Percentiles rank a stretch among this genome's conserved stretches.
Conservation (phyloP, 495 filamentous ascomycete species). For the Xanthoparmelia taractica region DNA sequence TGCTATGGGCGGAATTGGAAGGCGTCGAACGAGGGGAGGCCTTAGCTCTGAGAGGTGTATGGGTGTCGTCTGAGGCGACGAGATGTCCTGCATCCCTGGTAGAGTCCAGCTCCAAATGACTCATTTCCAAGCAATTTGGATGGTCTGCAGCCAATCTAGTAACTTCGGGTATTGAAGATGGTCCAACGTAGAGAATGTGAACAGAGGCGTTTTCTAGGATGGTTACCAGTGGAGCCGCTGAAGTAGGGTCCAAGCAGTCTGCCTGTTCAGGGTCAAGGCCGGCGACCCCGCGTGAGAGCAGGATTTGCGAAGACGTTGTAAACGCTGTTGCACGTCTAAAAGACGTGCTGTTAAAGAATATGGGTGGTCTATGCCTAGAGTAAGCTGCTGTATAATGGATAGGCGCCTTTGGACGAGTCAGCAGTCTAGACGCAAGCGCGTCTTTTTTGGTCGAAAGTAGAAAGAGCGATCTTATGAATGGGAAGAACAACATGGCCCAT, state of each 20-base stretch:
- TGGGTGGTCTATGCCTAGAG: neutral
- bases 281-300: slow-evolving; percentile 35
- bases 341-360: slow-evolving; percentile 5
- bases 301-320: slow-evolving; percentile 39
- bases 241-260: slow-evolving; percentile 7
- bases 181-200: slow-evolving; percentile 25
- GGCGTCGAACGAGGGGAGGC: slow-evolving; percentile 16
- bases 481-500: neutral
- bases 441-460: neutral
- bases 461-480: neutral
- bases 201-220: slow-evolving; percentile 18
- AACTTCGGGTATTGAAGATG: neutral
- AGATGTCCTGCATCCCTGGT: neutral
- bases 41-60: slow-evolving; percentile 13
- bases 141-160: neutral
- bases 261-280: slow-evolving; percentile 24
- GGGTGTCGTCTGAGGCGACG: neutral
- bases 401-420: neutral
- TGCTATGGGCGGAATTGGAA: slow-evolving; percentile 6
- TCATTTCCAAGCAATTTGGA: neutral
- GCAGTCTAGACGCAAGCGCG: neutral
- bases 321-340: slow-evolving; percentile 2
- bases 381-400: neutral
- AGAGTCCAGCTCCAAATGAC: neutral
- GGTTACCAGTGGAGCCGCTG: slow-evolving; percentile 22